A percentile compares a stretch with the other conserved stretches of the same genome.
Evolutionary conservation across 2,329 filamentous ascomycete genomes (phyloP).

Genomic region (Fusarium citri): DNA sequence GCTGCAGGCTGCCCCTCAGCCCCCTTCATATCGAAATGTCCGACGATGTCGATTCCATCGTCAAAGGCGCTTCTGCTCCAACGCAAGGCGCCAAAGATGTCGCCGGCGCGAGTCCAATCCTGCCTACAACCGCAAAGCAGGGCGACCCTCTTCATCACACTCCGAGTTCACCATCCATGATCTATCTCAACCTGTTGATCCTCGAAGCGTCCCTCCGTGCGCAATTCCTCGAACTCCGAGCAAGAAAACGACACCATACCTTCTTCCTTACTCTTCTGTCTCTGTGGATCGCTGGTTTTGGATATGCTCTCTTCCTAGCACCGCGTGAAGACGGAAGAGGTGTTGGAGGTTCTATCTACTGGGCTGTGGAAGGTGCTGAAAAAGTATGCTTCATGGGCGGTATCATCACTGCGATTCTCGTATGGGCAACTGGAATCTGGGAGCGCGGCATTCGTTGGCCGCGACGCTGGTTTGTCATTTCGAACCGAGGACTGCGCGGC

Average conservation of each 20-base stretch:
- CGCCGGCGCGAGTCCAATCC: constrained; percentile 58
- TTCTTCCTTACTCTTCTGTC: constrained; percentile 87
- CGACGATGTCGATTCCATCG: constrained; percentile 83
- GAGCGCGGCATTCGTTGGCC: constrained; percentile 96
- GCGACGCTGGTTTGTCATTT: constrained; percentile 86
- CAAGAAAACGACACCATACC: constrained; percentile 88
- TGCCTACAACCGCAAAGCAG: constrained; percentile 58
- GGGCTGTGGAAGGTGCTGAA: constrained; percentile 90
- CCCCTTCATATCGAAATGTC: constrained; percentile 56
- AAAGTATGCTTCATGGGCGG: constrained; percentile 94
- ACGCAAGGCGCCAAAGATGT: constrained; percentile 61
- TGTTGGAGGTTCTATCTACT: constrained; percentile 93
- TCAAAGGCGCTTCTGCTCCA: constrained; percentile 86
- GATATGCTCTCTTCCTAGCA: constrained; percentile 91
- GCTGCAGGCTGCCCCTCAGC: constrained; percentile 45
- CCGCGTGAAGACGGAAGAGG: constrained; percentile 94
- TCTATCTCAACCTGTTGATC: constrained; percentile 97
- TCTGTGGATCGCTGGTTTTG: constrained; percentile 85
- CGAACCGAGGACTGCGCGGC: constrained; percentile 87
- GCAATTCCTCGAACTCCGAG: constrained; percentile 91
- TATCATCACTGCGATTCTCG: constrained; percentile 83
- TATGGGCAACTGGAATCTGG: constrained; percentile 97
- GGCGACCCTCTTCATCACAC: constrained; percentile 81
- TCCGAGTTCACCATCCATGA: constrained; percentile 92
- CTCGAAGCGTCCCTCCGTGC: constrained; percentile 93